phyloP scores from a whole-genome alignment of 2,329 filamentous ascomycete species.

The Elsinoe arachidis region DNA sequence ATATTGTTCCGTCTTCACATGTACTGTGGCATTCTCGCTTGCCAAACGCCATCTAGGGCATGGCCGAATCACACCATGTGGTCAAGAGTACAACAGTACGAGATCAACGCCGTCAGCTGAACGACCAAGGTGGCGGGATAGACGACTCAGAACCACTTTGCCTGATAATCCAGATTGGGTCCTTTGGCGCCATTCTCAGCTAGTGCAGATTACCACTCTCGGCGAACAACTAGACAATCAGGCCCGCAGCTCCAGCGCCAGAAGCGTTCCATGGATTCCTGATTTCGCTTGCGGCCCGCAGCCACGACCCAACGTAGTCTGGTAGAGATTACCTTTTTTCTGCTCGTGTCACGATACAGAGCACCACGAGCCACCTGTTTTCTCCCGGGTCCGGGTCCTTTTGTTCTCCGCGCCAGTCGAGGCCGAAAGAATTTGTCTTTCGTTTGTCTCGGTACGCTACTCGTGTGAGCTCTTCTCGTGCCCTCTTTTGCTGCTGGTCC shows the following conservation, averaged over 20 bases:
- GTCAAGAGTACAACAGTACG: neutral
- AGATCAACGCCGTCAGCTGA: neutral
- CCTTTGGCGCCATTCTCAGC: neutral
- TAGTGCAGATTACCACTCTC: neutral
- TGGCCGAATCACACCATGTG: neutral
- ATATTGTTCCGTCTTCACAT: neutral
- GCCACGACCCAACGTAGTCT: neutral
- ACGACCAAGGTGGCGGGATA: neutral
- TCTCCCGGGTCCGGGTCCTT: neutral
- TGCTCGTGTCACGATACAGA: neutral
- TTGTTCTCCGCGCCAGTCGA: neutral
- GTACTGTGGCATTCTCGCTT: neutral
- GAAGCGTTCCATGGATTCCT: neutral
- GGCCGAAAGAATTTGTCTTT: neutral
- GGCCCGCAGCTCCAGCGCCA: neutral
- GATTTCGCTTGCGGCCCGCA: too few relatives aligned
- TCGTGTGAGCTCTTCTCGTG: neutral
- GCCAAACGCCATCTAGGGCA: neutral
- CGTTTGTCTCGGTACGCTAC: constrained; percentile 10
- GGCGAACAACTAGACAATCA: neutral
- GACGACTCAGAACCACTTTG: neutral
- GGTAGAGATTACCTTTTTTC: constrained; percentile 1
- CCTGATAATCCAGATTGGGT: neutral
- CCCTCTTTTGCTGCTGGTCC: neutral
- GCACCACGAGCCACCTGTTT: constrained; percentile 1